These are phyloP conservation scores for Candida cerambycidarum DNA, from an alignment of 805 yeast genomes.

Conservation along the genomic window DNA sequence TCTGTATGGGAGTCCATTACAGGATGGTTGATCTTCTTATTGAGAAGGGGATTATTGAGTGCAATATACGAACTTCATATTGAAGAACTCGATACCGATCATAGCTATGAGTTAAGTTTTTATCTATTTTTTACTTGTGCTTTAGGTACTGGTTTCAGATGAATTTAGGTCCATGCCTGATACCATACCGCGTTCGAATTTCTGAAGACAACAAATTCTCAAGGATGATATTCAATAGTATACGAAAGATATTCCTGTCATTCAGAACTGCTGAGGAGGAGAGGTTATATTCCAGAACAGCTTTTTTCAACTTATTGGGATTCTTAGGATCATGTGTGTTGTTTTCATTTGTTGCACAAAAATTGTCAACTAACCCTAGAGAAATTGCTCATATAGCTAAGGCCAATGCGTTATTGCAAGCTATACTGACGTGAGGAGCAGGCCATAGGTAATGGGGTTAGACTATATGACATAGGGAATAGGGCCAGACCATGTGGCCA, in stretches of 20 bases:
- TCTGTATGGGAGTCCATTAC: conserved; percentile 54
- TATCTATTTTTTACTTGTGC: too few species aligned
- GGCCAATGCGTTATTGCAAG: conserved; percentile 26
- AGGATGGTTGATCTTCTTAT: conserved; percentile 51
- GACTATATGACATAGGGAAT: too few species aligned
- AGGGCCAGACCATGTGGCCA: too few species aligned
- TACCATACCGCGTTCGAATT: conserved; percentile 5
- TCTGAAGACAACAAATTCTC: background rate
- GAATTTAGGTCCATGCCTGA: too few species aligned
- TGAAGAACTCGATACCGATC: conserved; percentile 63
- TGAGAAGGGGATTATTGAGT: conserved; percentile 48
- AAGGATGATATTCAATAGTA: conserved; percentile 64
- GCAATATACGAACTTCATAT: conserved; percentile 54
- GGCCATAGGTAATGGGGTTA: too few species aligned
- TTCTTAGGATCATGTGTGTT: conserved; percentile 78
- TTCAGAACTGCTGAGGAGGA: conserved; percentile 88
- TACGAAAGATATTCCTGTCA: conserved; percentile 75
- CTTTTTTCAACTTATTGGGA: conserved; percentile 76
- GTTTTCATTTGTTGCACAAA: conserved; percentile 78
- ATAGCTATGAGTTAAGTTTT: conserved; percentile 47
- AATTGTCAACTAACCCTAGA: conserved; percentile 34
- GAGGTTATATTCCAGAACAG: conserved; percentile 68
- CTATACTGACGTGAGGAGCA: conserved; percentile 18
- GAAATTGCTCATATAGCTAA: conserved; percentile 30
- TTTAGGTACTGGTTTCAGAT: conserved; percentile 11